Conservation (phyloP, 2,329 filamentous ascomycete species). For the Nigrograna mackinnonii region DNA sequence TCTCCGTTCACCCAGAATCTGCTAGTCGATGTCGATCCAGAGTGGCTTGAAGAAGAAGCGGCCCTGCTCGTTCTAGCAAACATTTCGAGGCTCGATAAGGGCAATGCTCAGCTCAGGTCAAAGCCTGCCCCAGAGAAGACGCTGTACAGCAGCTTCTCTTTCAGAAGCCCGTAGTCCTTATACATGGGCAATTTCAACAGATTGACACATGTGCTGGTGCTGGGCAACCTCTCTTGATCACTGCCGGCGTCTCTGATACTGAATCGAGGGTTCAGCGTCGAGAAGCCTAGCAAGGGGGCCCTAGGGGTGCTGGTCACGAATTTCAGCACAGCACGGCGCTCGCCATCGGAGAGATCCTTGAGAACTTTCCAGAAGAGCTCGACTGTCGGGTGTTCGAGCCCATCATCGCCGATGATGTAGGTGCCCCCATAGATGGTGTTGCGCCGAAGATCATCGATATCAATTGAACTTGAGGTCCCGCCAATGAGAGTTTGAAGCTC, state of each 20-base stretch:
- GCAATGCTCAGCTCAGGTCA: constrained; percentile 61
- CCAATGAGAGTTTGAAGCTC: constrained; percentile 93
- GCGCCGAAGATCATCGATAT: constrained; percentile 80
- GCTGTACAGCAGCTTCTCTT: constrained; percentile 84
- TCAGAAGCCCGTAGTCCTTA: constrained; percentile 64
- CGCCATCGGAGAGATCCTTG: constrained; percentile 71
- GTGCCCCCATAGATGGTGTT: constrained; percentile 88
- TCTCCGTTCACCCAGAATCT: no score
- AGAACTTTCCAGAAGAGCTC: constrained; percentile 92
- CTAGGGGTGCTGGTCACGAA: constrained; percentile 94
- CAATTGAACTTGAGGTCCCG: constrained; percentile 82
- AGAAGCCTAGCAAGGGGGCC: constrained; percentile 87
- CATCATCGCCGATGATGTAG: constrained; percentile 88
- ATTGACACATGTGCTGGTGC: constrained; percentile 95
- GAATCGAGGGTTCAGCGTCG: constrained; percentile 81
- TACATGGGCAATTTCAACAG: constrained; percentile 90
- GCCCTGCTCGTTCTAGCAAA: no score
- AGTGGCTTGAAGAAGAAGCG: no score
- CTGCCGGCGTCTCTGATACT: constrained; percentile 83
- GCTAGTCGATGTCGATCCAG: no score
- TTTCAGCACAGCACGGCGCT: constrained; percentile 85
- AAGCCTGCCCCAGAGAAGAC: constrained; percentile 91
- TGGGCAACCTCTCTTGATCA: constrained; percentile 80
- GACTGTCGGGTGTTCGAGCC: constrained; percentile 81
- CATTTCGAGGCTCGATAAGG: no score